These are phyloP conservation scores for Tuber calosporum DNA, from an alignment of 495 filamentous ascomycete species.

Conservation along the genomic window DNA sequence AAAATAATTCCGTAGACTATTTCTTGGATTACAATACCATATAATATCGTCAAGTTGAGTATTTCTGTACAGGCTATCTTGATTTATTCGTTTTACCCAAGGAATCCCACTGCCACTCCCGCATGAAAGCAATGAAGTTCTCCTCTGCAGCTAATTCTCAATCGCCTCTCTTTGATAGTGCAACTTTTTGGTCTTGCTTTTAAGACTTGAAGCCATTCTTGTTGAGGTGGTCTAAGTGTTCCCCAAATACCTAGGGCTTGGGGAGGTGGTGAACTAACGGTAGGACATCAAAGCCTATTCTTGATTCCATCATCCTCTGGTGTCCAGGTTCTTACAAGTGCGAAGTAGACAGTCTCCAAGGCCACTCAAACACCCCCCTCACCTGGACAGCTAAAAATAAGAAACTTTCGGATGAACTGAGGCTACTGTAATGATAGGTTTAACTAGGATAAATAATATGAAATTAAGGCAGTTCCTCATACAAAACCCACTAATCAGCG, in stretches of 20 bases:
- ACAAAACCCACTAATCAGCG: too few relatives aligned
- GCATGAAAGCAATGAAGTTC: not conserved
- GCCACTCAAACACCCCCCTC: too few relatives aligned
- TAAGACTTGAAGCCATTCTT: not conserved
- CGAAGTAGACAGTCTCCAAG: not conserved
- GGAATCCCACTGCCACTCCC: not conserved
- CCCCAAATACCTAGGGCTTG: not conserved
- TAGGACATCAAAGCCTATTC: not conserved
- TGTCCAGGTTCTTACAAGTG: not conserved
- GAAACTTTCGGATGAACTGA: too few relatives aligned
- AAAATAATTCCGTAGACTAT: not conserved
- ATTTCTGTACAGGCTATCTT: not conserved
- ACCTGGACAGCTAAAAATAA: too few relatives aligned
- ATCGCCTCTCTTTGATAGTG: not conserved
- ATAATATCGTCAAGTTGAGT: not conserved
- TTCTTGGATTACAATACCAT: not conserved
- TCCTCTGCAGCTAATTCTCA: not conserved
- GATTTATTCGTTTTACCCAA: not conserved
- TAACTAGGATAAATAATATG: too few relatives aligned
- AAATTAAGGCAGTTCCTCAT: too few relatives aligned
- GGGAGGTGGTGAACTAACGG: not conserved
- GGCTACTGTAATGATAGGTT: too few relatives aligned
- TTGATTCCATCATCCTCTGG: not conserved
- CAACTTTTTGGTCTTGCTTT: not conserved
- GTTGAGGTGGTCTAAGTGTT: not conserved